Evolutionary conservation across 768 basidiomycete species (phyloP).

Genomic region (Termitomyces sp.): DNA sequence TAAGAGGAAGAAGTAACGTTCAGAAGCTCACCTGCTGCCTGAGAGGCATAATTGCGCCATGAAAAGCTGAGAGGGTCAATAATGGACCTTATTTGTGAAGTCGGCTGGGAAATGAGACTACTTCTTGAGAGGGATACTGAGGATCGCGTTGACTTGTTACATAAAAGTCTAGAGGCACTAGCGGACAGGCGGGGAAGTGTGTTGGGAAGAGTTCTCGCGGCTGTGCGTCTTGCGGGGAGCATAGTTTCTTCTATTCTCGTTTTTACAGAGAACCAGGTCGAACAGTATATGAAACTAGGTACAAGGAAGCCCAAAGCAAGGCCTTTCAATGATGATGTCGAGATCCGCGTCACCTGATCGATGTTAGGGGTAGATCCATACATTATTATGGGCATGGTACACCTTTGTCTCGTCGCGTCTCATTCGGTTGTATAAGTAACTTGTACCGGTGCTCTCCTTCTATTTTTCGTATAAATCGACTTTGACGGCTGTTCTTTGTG

Average conservation of each 20-base stretch:
- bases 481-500: no score
- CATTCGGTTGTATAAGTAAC: no score
- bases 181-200: conserved; percentile 1
- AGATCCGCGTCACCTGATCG: conserved; percentile 7
- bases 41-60: neutral
- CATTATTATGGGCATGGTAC: no score
- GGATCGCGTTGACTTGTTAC: neutral
- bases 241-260: neutral
- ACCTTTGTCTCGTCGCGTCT: no score
- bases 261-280: neutral
- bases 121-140: neutral
- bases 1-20: neutral
- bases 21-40: neutral
- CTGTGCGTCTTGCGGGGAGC: neutral
- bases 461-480: no score
- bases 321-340: neutral
- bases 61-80: neutral
- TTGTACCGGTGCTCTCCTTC: no score
- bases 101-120: neutral
- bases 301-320: neutral
- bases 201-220: neutral
- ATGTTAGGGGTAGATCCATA: no score
- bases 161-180: neutral
- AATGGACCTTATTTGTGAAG: neutral
- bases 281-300: neutral